Conservation (phyloP, 768 basidiomycete genomes). For the Suillus fuscotomentosus region DNA sequence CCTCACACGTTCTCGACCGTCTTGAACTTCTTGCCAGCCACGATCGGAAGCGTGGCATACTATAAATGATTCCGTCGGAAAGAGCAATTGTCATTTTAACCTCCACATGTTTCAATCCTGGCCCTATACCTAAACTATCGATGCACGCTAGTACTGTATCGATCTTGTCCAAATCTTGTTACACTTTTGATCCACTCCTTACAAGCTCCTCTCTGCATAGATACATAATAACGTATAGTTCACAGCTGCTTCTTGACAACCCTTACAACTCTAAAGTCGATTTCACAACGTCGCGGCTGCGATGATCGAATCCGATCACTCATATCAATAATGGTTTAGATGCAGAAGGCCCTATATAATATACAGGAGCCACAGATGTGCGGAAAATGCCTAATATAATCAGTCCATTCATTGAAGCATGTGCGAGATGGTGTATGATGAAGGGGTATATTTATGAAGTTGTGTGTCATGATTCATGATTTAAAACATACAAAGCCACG, state of each 20-base stretch:
- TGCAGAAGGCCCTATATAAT: background rate
- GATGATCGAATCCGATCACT: background rate
- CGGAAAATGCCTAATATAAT: background rate
- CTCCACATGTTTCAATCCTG: background rate
- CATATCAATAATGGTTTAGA: background rate
- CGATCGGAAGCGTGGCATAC: background rate
- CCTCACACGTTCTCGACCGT: background rate
- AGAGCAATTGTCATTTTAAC: background rate
- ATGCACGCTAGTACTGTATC: background rate
- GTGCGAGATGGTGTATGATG: background rate
- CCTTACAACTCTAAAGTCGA: background rate
- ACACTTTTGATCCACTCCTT: background rate
- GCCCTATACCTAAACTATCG: background rate
- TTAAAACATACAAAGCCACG: slow-evolving; percentile 59
- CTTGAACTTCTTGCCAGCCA: background rate
- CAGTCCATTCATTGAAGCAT: background rate
- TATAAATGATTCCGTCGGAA: background rate
- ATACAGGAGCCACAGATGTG: no score
- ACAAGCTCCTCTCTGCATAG: background rate
- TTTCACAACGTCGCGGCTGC: background rate
- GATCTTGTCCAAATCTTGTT: background rate
- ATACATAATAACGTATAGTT: background rate
- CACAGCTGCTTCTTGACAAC: background rate
- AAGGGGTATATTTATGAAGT: background rate
- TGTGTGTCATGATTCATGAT: slow-evolving; percentile 10